These are phyloP conservation scores for Mercurialis annua DNA, from an alignment of 345 rosid genomes.

Conservation along the genomic window DNA sequence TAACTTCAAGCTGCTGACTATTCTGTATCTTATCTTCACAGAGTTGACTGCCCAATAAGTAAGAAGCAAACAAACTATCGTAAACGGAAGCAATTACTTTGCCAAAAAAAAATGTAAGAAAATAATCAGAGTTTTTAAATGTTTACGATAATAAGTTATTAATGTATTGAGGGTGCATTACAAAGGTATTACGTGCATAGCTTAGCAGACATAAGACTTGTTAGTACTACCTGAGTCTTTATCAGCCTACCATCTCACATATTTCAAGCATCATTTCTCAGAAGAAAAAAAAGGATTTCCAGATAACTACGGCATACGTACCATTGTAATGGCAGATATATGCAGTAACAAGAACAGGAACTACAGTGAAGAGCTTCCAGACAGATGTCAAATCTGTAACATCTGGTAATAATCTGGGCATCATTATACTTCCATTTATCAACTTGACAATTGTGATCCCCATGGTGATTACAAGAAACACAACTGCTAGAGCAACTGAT, in stretches of 20 bases:
- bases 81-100: slow-evolving; percentile 1
- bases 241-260: background rate
- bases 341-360: slow-evolving; percentile 89
- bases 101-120: no score
- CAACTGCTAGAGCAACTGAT: slow-evolving; percentile 77
- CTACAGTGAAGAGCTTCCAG: slow-evolving; percentile 81
- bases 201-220: background rate
- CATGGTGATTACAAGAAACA: slow-evolving; percentile 68
- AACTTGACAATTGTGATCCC: slow-evolving; percentile 67
- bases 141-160: background rate
- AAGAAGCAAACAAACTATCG: background rate
- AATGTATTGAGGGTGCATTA: background rate
- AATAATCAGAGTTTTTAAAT: background rate
- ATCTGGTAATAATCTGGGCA: slow-evolving; percentile 81
- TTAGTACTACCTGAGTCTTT: background rate
- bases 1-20: background rate
- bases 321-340: slow-evolving; percentile 87
- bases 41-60: background rate
- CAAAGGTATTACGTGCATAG: no score
- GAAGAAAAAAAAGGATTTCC: slow-evolving; percentile 9
- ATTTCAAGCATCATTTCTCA: background rate
- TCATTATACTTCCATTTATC: slow-evolving; percentile 50
- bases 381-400: slow-evolving; percentile 64
- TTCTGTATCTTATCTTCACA: background rate
- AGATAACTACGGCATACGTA: slow-evolving; percentile 22